phyloP scores from a whole-genome alignment of 2,329 filamentous ascomycete species.

The Cladosporium sp. region DNA sequence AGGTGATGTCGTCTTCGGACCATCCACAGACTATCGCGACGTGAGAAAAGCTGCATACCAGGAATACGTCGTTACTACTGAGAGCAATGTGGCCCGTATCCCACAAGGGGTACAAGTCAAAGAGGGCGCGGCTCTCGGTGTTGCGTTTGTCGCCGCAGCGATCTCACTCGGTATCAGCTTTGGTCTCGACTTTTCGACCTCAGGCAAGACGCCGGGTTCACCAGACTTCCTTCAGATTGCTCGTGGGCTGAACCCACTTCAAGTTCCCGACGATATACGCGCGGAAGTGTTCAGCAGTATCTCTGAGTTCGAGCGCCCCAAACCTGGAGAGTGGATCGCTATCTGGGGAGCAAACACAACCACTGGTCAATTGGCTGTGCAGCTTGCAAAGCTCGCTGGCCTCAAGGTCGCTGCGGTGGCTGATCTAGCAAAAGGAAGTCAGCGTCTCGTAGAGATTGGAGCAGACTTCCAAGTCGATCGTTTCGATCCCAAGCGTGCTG shows the following conservation, averaged over 20 bases:
- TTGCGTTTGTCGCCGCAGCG: conserved; percentile 66
- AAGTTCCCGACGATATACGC: conserved; percentile 58
- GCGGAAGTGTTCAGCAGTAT: conserved; percentile 60
- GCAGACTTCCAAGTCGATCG: conserved; percentile 67
- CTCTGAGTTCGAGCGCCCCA: conserved; percentile 48
- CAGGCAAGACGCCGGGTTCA: conserved; percentile 31
- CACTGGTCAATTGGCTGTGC: conserved; percentile 62
- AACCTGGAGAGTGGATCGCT: conserved; percentile 63
- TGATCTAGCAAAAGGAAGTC: conserved; percentile 63
- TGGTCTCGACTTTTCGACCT: conserved; percentile 59
- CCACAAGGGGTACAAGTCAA: conserved; percentile 51
- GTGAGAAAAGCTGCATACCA: conserved; percentile 68
- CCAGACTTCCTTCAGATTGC: conserved; percentile 57
- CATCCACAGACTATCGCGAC: conserved; percentile 71
- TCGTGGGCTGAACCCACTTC: conserved; percentile 40
- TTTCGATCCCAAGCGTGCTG: conserved; percentile 60
- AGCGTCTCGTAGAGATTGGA: conserved; percentile 49
- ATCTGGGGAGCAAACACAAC: conserved; percentile 75
- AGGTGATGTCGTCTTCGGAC: conserved; percentile 58
- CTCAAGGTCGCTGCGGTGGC: conserved; percentile 63
- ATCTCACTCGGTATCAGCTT: conserved; percentile 66
- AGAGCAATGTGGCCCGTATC: conserved; percentile 62
- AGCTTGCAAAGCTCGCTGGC: conserved; percentile 64
- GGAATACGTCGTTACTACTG: conserved; percentile 61
- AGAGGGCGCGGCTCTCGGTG: conserved; percentile 61